These are phyloP conservation scores for Hymenoscyphus infarciens DNA, from an alignment of 2,329 filamentous ascomycete genomes.

Conservation along the genomic window DNA sequence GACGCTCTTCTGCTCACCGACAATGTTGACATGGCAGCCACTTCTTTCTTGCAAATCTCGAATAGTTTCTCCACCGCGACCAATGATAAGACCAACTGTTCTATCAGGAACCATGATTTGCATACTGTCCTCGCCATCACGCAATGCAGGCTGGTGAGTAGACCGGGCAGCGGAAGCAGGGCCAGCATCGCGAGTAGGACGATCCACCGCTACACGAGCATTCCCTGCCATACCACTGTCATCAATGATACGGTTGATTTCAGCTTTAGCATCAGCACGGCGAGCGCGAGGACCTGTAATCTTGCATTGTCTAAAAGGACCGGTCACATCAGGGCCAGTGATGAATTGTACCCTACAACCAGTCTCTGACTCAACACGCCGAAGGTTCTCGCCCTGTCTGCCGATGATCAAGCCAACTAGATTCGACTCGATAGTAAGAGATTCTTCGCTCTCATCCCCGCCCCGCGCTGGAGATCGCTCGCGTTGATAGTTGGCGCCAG, in stretches of 20 bases:
- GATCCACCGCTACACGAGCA: slow-evolving; percentile 36
- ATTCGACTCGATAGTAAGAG: slow-evolving; percentile 80
- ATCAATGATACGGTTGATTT: slow-evolving; percentile 84
- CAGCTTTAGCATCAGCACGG: slow-evolving; percentile 72
- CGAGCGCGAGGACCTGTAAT: slow-evolving; percentile 72
- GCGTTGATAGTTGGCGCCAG: slow-evolving; percentile 44
- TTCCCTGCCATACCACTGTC: slow-evolving; percentile 65
- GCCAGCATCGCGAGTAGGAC: slow-evolving; percentile 36
- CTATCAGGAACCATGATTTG: slow-evolving; percentile 95
- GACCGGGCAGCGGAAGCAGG: slow-evolving; percentile 26
- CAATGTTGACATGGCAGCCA: slow-evolving; percentile 94
- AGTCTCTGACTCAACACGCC: slow-evolving; percentile 79
- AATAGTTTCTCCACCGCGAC: slow-evolving; percentile 90
- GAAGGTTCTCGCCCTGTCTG: slow-evolving; percentile 81
- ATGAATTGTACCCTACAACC: slow-evolving; percentile 85
- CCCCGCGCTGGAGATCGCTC: slow-evolving; percentile 56
- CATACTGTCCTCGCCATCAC: slow-evolving; percentile 79
- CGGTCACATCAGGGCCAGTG: slow-evolving; percentile 67
- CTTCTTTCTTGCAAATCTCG: slow-evolving; percentile 87
- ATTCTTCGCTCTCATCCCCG: slow-evolving; percentile 66
- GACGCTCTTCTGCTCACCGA: slow-evolving; percentile 87
- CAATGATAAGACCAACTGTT: slow-evolving; percentile 89
- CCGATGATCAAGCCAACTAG: slow-evolving; percentile 89
- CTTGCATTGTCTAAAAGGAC: slow-evolving; percentile 76
- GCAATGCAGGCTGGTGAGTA: slow-evolving; percentile 48